Evolutionary conservation across 768 basidiomycete genomes (phyloP), one percentile per base, ranked within the genome.

Genomic region (Auriscalpium orientale): DNA sequence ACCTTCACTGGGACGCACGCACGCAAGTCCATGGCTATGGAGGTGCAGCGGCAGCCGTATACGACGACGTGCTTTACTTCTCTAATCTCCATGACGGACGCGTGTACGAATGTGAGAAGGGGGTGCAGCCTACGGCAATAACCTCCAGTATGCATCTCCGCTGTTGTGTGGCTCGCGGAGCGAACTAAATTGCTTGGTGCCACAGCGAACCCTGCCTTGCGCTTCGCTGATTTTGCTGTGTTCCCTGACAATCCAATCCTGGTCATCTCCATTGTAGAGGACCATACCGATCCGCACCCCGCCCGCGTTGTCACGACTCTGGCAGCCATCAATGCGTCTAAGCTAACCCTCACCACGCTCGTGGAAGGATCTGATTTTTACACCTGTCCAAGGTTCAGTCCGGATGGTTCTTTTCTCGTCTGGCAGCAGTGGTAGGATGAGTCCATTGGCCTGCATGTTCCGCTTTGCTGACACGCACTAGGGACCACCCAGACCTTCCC

Each of bases 1-100:
- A 62, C 15, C 8, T 34, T 21, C 62, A 54, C 13, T 69, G 61
- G 63, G 68, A 70, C 56, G 68, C 64, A 16, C 58, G 69, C 21
- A 46, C 58, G 34, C 15, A 18, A 13, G 40, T 43, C 15, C 40
- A 43, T 8, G 40, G 18, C 3, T 43, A 43, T 43, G 40, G 40
- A 43, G 40, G 40, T 5, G 40, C 40, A 43, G 40, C 40, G 18
- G 40, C 40, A 18, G 18, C 18, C 18, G 40, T 43, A 18, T 43
- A 43, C 6, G 40, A 43, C 18, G 40, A 18, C 18, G 40, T 43
- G 40, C 40, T 43, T 8, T 43, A 43, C 8, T 43, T 43, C 5
- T 43, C 40, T 8, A 13, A 43, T 18, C 13, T 43, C 8, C 4
- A 18, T 13, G 40, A 43, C 40, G 40, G 40, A 43, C 40, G 40